A percentile compares a stretch with the other conserved stretches of the same genome.
phyloP scores from a whole-genome alignment of 805 yeast genomes.

The Danielozyma ontarioensis region DNA sequence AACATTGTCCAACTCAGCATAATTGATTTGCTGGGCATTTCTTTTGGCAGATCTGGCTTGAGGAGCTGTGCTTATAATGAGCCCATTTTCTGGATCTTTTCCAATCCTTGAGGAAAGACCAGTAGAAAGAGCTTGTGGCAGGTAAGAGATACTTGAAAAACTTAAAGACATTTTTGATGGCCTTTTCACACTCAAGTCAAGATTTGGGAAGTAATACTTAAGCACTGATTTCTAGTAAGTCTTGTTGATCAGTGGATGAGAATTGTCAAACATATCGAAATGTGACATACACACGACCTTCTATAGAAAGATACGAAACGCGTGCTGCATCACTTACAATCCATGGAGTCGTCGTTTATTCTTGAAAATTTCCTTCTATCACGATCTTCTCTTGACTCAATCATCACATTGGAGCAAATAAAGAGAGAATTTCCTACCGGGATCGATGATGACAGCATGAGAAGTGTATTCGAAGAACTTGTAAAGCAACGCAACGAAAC shows the following conservation, averaged over 20 bases:
- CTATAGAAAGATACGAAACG: too few relatives aligned
- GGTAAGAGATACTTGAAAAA: conserved; percentile 14
- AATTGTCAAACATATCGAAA: too few relatives aligned
- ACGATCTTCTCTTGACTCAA: conserved; percentile 11
- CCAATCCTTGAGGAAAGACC: conserved; percentile 64
- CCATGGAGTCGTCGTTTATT: conserved; percentile 21
- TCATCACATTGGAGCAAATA: conserved; percentile 16
- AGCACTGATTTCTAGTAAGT: too few relatives aligned
- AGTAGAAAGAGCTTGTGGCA: conserved; percentile 78
- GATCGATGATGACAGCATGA: conserved; percentile 2
- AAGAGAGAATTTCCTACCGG: conserved; percentile 10
- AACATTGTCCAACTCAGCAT: conserved; percentile 73
- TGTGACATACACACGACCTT: too few relatives aligned
- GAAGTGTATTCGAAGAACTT: conserved; percentile 10
- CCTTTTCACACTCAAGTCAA: too few relatives aligned
- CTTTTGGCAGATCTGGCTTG: conserved; percentile 77
- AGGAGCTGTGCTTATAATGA: conserved; percentile 61
- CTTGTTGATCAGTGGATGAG: too few relatives aligned
- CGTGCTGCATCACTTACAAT: too few relatives aligned
- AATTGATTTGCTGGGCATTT: conserved; percentile 63
- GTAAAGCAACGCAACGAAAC: conserved; percentile 6
- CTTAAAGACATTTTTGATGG: conserved; percentile 7
- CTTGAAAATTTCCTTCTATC: conserved; percentile 14
- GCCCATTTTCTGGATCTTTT: conserved; percentile 66
- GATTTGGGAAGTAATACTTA: too few relatives aligned